Evolutionary conservation across 345 rosid genomes (phyloP).

Genomic region (Populus alba): DNA sequence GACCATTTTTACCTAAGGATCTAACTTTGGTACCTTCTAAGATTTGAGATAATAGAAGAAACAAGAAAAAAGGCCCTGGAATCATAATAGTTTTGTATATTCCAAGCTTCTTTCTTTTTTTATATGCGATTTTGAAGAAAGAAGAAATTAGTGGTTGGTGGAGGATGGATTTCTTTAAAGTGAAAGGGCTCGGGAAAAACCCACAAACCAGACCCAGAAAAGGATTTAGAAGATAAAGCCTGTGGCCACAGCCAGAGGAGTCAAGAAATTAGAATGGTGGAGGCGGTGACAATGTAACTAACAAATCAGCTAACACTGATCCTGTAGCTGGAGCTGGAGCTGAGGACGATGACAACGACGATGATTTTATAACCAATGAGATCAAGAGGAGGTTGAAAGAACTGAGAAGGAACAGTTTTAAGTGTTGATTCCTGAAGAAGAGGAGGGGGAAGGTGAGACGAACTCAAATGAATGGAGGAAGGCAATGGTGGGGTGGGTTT

Average conservation of each 20-base stretch:
- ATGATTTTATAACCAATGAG: constrained; percentile 88
- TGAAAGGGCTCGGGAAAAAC: constrained; percentile 63
- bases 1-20: background rate
- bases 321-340: constrained; percentile 48
- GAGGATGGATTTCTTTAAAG: constrained; percentile 76
- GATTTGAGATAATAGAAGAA: background rate
- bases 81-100: background rate
- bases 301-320: constrained; percentile 31
- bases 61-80: background rate
- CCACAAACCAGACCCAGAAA: constrained; percentile 38
- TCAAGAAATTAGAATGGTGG: constrained; percentile 38
- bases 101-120: background rate
- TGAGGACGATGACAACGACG: constrained; percentile 38
- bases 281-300: constrained; percentile 29
- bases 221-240: constrained; percentile 51
- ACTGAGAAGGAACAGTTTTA: constrained; percentile 81
- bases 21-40: background rate
- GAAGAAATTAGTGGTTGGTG: background rate
- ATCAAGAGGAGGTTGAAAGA: constrained; percentile 89
- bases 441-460: constrained; percentile 69
- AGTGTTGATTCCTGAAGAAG: constrained; percentile 94
- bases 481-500: constrained; percentile 95
- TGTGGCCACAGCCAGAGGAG: constrained; percentile 37
- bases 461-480: constrained; percentile 67
- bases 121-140: constrained; percentile 14